These are phyloP conservation scores for Ustilago xerochloae DNA, from an alignment of 1,284 basidiomycete genomes.

Conservation along the genomic window DNA sequence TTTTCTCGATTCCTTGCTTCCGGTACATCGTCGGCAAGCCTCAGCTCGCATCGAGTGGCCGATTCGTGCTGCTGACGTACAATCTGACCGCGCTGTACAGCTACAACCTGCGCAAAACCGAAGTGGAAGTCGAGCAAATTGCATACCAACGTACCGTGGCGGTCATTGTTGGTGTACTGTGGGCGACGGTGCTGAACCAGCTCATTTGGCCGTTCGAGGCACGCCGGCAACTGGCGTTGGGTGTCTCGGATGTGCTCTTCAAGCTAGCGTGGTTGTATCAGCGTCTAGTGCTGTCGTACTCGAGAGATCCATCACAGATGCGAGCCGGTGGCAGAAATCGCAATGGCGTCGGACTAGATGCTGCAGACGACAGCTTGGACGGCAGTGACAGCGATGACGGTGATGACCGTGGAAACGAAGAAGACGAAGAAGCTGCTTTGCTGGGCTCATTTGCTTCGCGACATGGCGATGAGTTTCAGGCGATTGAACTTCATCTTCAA, in stretches of 20 bases:
- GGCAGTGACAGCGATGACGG: not conserved
- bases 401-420: constrained; percentile 10
- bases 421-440: constrained; percentile 49
- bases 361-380: constrained; percentile 10
- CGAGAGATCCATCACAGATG: constrained; percentile 31
- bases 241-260: constrained; percentile 76
- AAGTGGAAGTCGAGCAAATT: constrained; percentile 78
- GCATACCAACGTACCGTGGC: constrained; percentile 81
- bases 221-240: constrained; percentile 82
- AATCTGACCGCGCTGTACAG: constrained; percentile 80
- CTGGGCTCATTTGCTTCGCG: constrained; percentile 26
- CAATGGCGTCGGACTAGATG: not conserved
- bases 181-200: constrained; percentile 86
- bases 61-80: constrained; percentile 72
- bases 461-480: constrained; percentile 54
- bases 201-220: constrained; percentile 97
- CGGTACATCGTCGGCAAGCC: constrained; percentile 82
- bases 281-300: constrained; percentile 59
- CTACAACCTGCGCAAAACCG: constrained; percentile 81
- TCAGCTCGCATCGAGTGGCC: constrained; percentile 57
- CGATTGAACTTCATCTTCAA: constrained; percentile 92
- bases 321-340: not conserved
- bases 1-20: constrained; percentile 94
- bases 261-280: constrained; percentile 64
- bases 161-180: constrained; percentile 87